Base-by-base conservation (phyloP, 2,329 filamentous ascomycete species). In the Verticillium klebahnii region DNA sequence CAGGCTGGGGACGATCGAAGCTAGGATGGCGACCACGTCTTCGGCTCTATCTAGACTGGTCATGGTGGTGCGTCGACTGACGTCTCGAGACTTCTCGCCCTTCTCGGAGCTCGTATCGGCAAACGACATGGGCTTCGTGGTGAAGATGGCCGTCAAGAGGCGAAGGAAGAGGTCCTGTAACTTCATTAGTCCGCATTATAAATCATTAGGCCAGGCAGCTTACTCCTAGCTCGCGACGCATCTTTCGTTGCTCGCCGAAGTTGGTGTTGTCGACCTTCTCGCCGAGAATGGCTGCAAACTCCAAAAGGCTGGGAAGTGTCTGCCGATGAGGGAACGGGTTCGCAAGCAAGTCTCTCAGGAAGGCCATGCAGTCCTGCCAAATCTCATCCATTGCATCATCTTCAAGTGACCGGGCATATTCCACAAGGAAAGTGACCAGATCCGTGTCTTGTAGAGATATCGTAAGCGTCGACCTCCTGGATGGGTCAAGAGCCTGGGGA, bases 321-420 rank as follows among this genome's bases (percentile, higher is more conserved):
- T 97, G 93, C 61, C 95, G 85, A 76, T 99, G 94, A 2, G 95
- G 95, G 70, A 99, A 92, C 1, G 95, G 96, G 70, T 99, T 99
- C 29, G 89, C 88, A 32, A 99, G 82, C 32, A 99, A 85, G 72
- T 99, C 96, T 65, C 88, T 90, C 63, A 98, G 75, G 74, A 99
- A 99, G 0, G 89, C 86, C 69, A 93, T 92, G 73, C 94, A 99
- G 72, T 99, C 94, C 50, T 88, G 84, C 95, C 95, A 99, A 57
- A 99, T 97, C 75, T 99, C 95, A 69, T 99, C 95, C 84, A 97
- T 94, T 17, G 95, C 91, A 78, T 99, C 95, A 69, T 99, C 95
- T 70, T 99, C 95, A 14, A 98, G 81, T 0, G 93, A 95, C 34
- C 86, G 86, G 0, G 93, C 89, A 74, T 99, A 99, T 65, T 95